Percentiles rank a stretch among this genome's conserved stretches.
These are phyloP conservation scores for Cladosporium sp. DNA, from an alignment of 2,329 filamentous ascomycete species.

Conservation along the genomic window DNA sequence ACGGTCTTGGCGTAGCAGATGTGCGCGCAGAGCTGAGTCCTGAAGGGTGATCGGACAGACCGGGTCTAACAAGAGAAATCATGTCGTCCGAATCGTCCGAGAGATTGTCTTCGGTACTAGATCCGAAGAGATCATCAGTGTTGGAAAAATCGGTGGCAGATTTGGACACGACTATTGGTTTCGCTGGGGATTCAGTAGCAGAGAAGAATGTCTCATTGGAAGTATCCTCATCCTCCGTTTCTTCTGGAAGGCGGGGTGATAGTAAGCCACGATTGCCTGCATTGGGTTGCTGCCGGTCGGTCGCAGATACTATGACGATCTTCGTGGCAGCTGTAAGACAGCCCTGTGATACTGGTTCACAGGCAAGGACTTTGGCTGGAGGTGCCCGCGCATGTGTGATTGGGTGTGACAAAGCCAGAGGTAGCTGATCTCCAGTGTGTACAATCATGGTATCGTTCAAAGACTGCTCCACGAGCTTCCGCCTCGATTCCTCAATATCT, in stretches of 20 bases:
- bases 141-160: constrained; percentile 39
- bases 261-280: constrained; percentile 23
- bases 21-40: constrained; percentile 77
- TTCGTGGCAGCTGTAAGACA: constrained; percentile 71
- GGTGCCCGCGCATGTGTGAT: constrained; percentile 81
- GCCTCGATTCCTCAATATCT: constrained; percentile 21
- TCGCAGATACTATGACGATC: constrained; percentile 70
- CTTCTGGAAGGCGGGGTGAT: constrained; percentile 30
- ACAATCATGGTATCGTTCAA: constrained; percentile 70
- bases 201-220: constrained; percentile 91
- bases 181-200: constrained; percentile 61
- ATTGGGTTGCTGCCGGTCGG: constrained; percentile 52
- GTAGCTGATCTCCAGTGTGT: constrained; percentile 78
- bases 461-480: constrained; percentile 60
- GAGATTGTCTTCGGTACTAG: constrained; percentile 66
- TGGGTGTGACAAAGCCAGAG: constrained; percentile 74
- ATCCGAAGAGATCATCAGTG: constrained; percentile 53
- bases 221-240: constrained; percentile 62
- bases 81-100: constrained; percentile 94
- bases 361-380: constrained; percentile 84
- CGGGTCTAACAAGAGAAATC: constrained; percentile 80
- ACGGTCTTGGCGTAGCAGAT: constrained; percentile 74
- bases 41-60: constrained; percentile 69
- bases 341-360: constrained; percentile 90
- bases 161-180: constrained; percentile 35